Percentiles rank a stretch among this genome's conserved stretches.
phyloP scores from a whole-genome alignment of 1,284 basidiomycete genomes.

The Pseudozyma flocculosa region DNA sequence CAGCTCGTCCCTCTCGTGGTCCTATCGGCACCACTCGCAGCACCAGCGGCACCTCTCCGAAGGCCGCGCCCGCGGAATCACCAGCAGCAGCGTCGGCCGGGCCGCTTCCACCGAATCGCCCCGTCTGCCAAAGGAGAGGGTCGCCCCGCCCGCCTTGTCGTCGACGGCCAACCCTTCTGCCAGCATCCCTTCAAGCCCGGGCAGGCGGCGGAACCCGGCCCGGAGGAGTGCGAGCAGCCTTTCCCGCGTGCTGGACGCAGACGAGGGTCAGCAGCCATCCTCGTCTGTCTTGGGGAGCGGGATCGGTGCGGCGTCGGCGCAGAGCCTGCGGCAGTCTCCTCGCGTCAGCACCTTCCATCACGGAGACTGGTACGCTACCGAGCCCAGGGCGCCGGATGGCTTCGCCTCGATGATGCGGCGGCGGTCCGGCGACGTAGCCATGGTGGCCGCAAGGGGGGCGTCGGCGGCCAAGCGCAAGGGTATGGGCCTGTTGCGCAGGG shows the following conservation, averaged over 20 bases:
- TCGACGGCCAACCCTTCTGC: too few species aligned
- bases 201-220: too few species aligned
- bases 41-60: constrained; percentile 35
- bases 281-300: constrained; percentile 1
- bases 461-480: constrained; percentile 26
- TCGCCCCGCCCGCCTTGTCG: neutral
- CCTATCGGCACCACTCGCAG: constrained; percentile 9
- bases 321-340: too few species aligned
- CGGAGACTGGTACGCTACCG: constrained; percentile 9
- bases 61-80: constrained; percentile 17
- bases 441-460: constrained; percentile 17
- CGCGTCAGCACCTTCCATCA: constrained; percentile 5
- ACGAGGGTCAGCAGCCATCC: constrained; percentile 8
- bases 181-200: too few species aligned
- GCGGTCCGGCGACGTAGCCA: constrained; percentile 23
- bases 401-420: constrained; percentile 18
- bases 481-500: constrained; percentile 23
- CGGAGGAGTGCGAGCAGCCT: too few species aligned
- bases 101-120: constrained; percentile 13
- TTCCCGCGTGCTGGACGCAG: neutral
- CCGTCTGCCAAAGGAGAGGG: constrained; percentile 19
- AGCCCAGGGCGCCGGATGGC: constrained; percentile 17
- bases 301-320: too few species aligned
- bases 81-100: constrained; percentile 1
- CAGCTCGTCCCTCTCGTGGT: constrained; percentile 9